phyloP scores from a whole-genome alignment of 371 early-diverging fungal genomes.

The Nosema muscidifuracis region DNA sequence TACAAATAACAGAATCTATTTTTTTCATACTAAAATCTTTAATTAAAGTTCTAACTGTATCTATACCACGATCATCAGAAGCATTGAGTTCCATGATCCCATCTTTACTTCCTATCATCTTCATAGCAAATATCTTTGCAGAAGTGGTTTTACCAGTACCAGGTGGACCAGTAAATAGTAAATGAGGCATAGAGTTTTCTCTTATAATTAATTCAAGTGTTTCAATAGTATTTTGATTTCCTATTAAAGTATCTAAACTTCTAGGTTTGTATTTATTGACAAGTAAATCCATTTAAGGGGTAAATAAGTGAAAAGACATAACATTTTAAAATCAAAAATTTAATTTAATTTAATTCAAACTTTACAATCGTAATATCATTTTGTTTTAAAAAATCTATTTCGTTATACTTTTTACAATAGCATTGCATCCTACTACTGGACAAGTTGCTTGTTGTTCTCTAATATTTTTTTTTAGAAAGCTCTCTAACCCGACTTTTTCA shows the following conservation, averaged over 20 bases:
- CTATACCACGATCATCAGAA: conserved; percentile 94
- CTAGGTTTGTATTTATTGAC: conserved; percentile 91
- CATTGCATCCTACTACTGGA: conserved; percentile 49
- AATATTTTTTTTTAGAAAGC: conserved; percentile 11
- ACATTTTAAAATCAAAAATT: too few species aligned
- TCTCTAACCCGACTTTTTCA: conserved; percentile 49
- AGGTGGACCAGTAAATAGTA: conserved; percentile 85
- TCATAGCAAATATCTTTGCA: conserved; percentile 76
- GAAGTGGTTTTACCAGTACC: conserved; percentile 98
- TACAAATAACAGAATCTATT: conserved; percentile 64
- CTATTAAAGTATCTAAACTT: conserved; percentile 78
- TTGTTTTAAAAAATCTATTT: too few species aligned
- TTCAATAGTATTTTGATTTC: conserved; percentile 81
- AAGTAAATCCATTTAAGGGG: conserved; percentile 42
- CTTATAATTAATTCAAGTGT: conserved; percentile 73
- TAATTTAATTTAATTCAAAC: too few species aligned
- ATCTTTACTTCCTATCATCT: conserved; percentile 79
- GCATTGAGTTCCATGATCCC: conserved; percentile 89
- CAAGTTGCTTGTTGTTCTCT: too few species aligned
- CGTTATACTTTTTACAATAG: conserved; percentile 11
- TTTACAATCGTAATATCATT: too few species aligned
- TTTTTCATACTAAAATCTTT: conserved; percentile 76
- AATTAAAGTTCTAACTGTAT: conserved; percentile 87
- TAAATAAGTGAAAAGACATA: too few species aligned
- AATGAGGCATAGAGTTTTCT: conserved; percentile 86